Base-by-base conservation (phyloP, 2,329 filamentous ascomycete species). In the Diaporthe velutina region DNA sequence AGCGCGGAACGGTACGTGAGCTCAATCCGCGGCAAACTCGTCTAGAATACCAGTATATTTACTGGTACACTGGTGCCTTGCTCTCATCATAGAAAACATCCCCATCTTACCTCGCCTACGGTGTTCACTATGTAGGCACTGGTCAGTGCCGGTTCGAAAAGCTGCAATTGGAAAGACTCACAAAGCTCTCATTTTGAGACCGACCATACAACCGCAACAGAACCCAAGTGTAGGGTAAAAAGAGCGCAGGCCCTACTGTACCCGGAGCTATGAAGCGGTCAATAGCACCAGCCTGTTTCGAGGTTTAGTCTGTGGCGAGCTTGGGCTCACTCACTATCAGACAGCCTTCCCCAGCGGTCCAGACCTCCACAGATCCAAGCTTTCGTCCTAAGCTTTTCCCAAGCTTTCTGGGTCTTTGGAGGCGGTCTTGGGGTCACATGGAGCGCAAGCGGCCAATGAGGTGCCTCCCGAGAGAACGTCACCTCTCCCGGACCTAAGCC, bases 331-430 rank as follows among this genome's bases (percentile, higher is more conserved):
- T 22, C 61, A 38, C 45, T 50, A 67, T 22, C 13, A 38, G n/a
- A 50, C 33, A 25, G 45, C 45, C 40, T 48, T 8, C 17, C 28
- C 52, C 7, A n/a, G 28, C 7, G 64, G 64, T 38, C 64, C 45
- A 67, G 64, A 52, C 64, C 64, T 40, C 45, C 1, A 52, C 30
- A 52, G 45, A 67, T 67, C 64, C 64, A 67, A 67, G 64, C 64
- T 67, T 67, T 52, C n/a, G 30, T 50, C 42, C 64, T 7, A 67
- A 67, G 64, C 64, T 52, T 67, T 67, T 15, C 45, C 45, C 64
- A 67, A 67, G 64, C 64, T 52, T 52, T 67, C 33, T 35, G 33
- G 7, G 30, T 52, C 64, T 52, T 52, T 30, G 61, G 28, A 38
- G 42, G 28, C 28, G 42, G 61, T 19, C 28, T n/a, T 67, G 45